Conservation (phyloP, 2,329 filamentous ascomycete genomes). For the Venturia oleaginea region DNA sequence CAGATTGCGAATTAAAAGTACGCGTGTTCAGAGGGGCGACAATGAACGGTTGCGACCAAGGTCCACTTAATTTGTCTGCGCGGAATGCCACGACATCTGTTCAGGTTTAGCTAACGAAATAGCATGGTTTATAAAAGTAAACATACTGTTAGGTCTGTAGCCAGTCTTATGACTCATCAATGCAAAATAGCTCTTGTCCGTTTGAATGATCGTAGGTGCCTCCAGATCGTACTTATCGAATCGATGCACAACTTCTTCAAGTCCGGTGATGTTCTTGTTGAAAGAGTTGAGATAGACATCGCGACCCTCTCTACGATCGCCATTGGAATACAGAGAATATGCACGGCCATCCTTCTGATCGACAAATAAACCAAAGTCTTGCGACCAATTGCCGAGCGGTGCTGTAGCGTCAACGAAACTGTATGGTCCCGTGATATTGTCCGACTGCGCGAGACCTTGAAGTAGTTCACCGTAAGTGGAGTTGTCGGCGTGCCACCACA, state of each 20-base stretch:
- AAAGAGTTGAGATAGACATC: conserved; percentile 50
- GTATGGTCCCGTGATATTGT: conserved; percentile 46
- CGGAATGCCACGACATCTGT: conserved; percentile 47
- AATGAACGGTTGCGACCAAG: conserved; percentile 48
- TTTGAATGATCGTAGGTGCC: conserved; percentile 52
- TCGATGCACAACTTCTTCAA: conserved; percentile 44
- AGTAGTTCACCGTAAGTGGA: conserved; percentile 47
- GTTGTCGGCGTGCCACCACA: conserved; percentile 56
- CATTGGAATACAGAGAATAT: conserved; percentile 52
- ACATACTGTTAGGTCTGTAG: conserved; percentile 48
- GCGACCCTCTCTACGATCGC: conserved; percentile 44
- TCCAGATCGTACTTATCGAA: conserved; percentile 54
- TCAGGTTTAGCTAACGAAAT: not conserved
- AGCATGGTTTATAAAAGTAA: not conserved
- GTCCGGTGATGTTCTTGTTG: conserved; percentile 42
- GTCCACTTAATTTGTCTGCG: conserved; percentile 41
- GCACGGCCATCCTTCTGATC: conserved; percentile 49
- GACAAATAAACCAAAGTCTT: conserved; percentile 53
- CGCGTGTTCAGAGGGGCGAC: conserved; percentile 43
- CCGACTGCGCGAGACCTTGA: conserved; percentile 47
- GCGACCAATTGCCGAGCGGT: conserved; percentile 53
- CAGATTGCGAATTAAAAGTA: conserved; percentile 46
- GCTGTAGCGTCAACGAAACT: conserved; percentile 44
- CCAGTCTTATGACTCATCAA: conserved; percentile 57
- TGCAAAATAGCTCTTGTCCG: conserved; percentile 50